Conservation (phyloP, 352 stramenopile species). For the Pythium volutum region DNA sequence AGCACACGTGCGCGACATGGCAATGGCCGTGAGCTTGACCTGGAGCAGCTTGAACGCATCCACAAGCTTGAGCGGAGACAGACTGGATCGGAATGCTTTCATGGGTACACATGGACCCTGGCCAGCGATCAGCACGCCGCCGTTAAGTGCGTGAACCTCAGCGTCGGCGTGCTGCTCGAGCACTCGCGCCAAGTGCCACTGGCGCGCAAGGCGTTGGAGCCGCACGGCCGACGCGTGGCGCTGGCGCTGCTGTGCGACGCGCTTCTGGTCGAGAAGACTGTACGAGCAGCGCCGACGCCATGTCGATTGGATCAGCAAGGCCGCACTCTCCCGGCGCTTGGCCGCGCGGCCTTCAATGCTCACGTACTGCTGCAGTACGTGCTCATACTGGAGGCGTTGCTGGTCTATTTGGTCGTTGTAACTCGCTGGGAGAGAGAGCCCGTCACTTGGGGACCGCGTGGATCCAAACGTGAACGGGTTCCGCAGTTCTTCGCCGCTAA, state of each 20-base stretch:
- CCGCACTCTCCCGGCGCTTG: slow-evolving; percentile 34
- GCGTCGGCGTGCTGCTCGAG: slow-evolving; percentile 51
- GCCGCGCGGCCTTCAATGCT: slow-evolving; percentile 46
- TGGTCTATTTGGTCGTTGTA: slow-evolving; percentile 17
- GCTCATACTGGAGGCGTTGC: slow-evolving; percentile 46
- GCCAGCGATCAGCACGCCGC: slow-evolving; percentile 49
- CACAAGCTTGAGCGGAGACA: slow-evolving; percentile 35
- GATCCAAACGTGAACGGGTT: slow-evolving; percentile 50
- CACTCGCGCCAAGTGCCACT: slow-evolving; percentile 41
- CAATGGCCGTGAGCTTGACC: slow-evolving; percentile 30
- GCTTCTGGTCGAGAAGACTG: slow-evolving; percentile 25
- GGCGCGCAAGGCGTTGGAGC: slow-evolving; percentile 54
- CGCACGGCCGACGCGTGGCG: slow-evolving; percentile 44
- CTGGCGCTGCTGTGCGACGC: slow-evolving; percentile 26
- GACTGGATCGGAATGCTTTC: background rate
- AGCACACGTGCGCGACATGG: slow-evolving; percentile 46
- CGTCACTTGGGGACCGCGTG: slow-evolving; percentile 17
- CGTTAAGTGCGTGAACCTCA: slow-evolving; percentile 53
- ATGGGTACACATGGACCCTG: slow-evolving; percentile 36
- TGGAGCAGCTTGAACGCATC: slow-evolving; percentile 44
- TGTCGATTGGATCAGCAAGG: slow-evolving; percentile 58
- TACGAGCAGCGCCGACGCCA: slow-evolving; percentile 55
- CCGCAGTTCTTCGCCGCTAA: slow-evolving; percentile 54
- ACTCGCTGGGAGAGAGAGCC: slow-evolving; percentile 2
- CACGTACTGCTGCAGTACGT: slow-evolving; percentile 41